A percentile compares a stretch with the other conserved stretches of the same genome.
Evolutionary conservation across 768 basidiomycete genomes (phyloP).

Genomic region (Leccinum obscurum): DNA sequence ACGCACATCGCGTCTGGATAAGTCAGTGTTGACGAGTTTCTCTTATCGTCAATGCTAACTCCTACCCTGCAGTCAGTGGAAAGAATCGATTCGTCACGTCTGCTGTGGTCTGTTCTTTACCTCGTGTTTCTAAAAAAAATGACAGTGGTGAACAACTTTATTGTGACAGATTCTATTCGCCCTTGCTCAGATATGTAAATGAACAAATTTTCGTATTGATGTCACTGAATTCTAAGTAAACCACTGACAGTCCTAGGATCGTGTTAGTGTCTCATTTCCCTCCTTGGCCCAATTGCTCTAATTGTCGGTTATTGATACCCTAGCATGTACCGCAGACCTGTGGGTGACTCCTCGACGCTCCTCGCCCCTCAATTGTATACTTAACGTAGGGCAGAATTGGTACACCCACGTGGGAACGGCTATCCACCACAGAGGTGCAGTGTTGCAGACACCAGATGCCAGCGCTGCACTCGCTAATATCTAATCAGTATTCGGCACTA

Average conservation of each 20-base stretch:
- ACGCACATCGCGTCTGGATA: constrained; percentile 30
- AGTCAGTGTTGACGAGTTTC: constrained; percentile 9
- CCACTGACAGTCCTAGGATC: constrained; percentile 13
- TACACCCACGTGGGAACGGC: constrained; percentile 4
- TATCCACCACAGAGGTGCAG: constrained; percentile 10
- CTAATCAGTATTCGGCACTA: constrained; percentile 9
- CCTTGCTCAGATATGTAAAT: constrained; percentile 17
- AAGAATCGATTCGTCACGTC: constrained; percentile 15
- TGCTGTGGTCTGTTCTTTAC: constrained; percentile 14
- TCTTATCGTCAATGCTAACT: neutral
- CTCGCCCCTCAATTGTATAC: neutral
- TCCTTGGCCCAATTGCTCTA: neutral
- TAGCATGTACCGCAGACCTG: constrained; percentile 9
- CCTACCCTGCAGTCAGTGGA: constrained; percentile 18
- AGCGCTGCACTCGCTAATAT: neutral
- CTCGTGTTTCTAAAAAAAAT: neutral
- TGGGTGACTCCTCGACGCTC: constrained; percentile 3
- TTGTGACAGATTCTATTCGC: constrained; percentile 8
- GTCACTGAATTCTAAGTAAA: neutral
- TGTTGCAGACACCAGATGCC: neutral
- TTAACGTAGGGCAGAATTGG: constrained; percentile 7
- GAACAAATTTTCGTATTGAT: neutral
- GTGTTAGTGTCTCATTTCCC: constrained; percentile 9
- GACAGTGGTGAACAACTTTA: neutral
- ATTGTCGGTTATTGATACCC: neutral